Percentiles rank a stretch among this genome's conserved stretches.
phyloP scores from a whole-genome alignment of 192 early-diverging fungal genomes.

The Paraglomus brasilianum region DNA sequence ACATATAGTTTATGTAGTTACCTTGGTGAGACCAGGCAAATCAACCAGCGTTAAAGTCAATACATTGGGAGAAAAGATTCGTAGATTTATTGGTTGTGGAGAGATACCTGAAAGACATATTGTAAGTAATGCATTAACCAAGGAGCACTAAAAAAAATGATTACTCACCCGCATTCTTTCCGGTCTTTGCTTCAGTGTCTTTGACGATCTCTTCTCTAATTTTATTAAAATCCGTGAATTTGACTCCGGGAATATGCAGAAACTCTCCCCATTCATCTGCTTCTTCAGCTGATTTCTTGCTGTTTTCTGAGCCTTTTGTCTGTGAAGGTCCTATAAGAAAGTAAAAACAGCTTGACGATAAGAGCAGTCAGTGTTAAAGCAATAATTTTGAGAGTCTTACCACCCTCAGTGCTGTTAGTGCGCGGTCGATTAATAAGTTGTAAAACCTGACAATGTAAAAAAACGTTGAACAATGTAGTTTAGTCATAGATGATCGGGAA shows the following conservation, averaged over 20 bases:
- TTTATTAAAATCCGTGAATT: constrained; percentile 94
- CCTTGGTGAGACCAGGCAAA: constrained; percentile 98
- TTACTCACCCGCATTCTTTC: constrained; percentile 63
- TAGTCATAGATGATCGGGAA: no score
- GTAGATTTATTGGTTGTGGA: constrained; percentile 95
- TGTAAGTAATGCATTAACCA: neutral
- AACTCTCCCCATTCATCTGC: constrained; percentile 98
- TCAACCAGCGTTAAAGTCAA: constrained; percentile 98
- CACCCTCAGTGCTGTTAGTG: constrained; percentile 47
- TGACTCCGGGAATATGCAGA: constrained; percentile 94
- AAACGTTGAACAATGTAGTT: constrained; percentile 16
- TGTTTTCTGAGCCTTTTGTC: constrained; percentile 5
- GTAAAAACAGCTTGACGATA: no score
- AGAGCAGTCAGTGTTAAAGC: no score
- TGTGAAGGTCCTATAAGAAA: neutral
- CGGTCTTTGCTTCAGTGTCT: constrained; percentile 89
- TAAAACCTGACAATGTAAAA: constrained; percentile 54
- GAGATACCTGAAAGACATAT: constrained; percentile 70
- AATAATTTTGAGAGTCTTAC: constrained; percentile 28
- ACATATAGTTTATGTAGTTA: constrained; percentile 15
- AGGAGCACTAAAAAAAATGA: neutral
- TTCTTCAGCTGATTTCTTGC: constrained; percentile 39
- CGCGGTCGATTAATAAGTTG: constrained; percentile 96
- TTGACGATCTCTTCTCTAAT: constrained; percentile 87
- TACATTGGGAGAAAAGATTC: constrained; percentile 97